Conservation (phyloP, 2,329 filamentous ascomycete genomes). For the Cladosporium sp. region DNA sequence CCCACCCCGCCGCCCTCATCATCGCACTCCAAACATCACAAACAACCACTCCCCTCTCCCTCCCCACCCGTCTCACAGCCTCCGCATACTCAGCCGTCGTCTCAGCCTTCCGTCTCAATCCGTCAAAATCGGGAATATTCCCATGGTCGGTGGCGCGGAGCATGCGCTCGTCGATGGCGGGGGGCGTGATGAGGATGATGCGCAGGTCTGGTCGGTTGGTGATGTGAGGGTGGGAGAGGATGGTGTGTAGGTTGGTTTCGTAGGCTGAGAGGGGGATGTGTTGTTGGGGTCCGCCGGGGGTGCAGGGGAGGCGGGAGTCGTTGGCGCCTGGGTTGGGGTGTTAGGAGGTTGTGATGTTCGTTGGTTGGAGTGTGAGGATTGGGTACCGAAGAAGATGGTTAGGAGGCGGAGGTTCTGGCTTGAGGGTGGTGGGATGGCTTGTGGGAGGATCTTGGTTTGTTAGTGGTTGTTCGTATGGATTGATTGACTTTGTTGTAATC, state of each 20-base stretch:
- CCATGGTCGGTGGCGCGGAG: constrained; percentile 44
- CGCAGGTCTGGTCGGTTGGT: constrained; percentile 62
- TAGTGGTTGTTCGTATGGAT: too few relatives aligned
- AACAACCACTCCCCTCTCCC: constrained; percentile 54
- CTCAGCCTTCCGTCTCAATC: constrained; percentile 51
- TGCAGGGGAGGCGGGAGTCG: constrained; percentile 68
- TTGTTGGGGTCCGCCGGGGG: constrained; percentile 57
- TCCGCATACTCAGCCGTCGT: constrained; percentile 61
- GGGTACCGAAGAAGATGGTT: constrained; percentile 46
- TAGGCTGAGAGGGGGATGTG: constrained; percentile 75
- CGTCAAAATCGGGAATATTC: constrained; percentile 32
- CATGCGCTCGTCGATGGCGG: constrained; percentile 75
- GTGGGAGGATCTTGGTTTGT: constrained; percentile 53
- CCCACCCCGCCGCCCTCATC: constrained; percentile 61
- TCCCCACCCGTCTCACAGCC: constrained; percentile 61
- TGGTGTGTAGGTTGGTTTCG: constrained; percentile 64
- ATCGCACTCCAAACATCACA: constrained; percentile 78
- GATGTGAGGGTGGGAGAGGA: constrained; percentile 69
- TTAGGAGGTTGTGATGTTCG: constrained; percentile 49
- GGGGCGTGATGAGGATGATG: constrained; percentile 75
- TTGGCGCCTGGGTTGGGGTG: constrained; percentile 64
- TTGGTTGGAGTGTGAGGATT: background rate
- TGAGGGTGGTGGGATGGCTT: constrained; percentile 66
- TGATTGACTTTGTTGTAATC: background rate
- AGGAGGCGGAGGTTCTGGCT: constrained; percentile 59